These are phyloP conservation scores for Triticum urartu DNA, from an alignment of 176 grass and related monocot species.

Conservation along the genomic window DNA sequence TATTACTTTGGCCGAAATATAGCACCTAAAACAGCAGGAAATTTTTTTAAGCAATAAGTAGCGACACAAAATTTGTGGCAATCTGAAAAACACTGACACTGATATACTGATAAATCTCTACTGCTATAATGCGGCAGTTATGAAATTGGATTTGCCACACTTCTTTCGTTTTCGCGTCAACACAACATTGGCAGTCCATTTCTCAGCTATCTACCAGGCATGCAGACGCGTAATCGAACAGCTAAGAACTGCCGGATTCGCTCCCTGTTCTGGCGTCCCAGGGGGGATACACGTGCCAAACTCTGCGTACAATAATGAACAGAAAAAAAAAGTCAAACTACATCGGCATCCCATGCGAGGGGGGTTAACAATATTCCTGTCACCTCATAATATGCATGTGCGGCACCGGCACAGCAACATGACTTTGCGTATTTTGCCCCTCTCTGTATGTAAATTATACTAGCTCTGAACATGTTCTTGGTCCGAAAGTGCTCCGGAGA, in stretches of 20 bases:
- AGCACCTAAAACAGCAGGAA: background rate
- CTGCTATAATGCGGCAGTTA: background rate
- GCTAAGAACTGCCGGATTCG: background rate
- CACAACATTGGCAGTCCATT: background rate
- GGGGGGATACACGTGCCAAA: background rate
- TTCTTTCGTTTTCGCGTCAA: background rate
- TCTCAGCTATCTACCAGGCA: background rate
- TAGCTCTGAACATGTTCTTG: background rate
- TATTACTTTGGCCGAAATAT: background rate
- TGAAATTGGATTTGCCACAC: background rate
- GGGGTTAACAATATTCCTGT: background rate
- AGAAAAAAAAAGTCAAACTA: background rate
- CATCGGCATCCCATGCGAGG: background rate
- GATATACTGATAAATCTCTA: background rate
- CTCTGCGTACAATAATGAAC: background rate
- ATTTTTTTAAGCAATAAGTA: background rate
- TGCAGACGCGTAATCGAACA: background rate
- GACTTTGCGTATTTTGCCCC: background rate
- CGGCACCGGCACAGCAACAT: too few species aligned
- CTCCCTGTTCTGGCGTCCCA: background rate
- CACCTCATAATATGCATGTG: too few species aligned
- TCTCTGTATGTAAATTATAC: background rate
- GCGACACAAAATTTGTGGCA: background rate
- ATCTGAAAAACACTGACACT: background rate
- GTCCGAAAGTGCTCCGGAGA: background rate